These are phyloP conservation scores for Monilinia aucupariae DNA, from an alignment of 2,329 filamentous ascomycete genomes.

Conservation along the genomic window DNA sequence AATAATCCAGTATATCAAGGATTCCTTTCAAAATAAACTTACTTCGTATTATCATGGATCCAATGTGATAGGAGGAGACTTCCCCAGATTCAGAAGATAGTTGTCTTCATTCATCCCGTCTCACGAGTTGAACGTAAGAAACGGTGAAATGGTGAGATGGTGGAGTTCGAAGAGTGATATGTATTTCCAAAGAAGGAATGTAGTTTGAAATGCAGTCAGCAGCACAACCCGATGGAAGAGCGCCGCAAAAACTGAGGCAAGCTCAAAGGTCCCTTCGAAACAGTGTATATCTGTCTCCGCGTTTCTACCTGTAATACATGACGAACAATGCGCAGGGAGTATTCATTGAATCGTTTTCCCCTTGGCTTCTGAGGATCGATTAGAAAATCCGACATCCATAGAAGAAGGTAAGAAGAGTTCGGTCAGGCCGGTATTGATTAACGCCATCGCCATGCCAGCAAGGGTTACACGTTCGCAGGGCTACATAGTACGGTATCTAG, in stretches of 20 bases:
- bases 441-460: background rate
- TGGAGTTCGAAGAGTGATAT: background rate
- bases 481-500: background rate
- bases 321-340: background rate
- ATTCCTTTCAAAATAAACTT: background rate
- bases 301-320: slow-evolving; percentile 1
- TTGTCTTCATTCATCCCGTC: background rate
- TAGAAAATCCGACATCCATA: background rate
- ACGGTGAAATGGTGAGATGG: background rate
- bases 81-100: background rate
- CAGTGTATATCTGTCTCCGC: background rate
- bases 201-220: slow-evolving; percentile 4
- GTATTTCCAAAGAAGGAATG: background rate
- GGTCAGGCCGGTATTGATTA: background rate
- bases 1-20: background rate
- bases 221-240: background rate
- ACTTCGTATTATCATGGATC: background rate
- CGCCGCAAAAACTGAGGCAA: background rate
- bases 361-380: background rate
- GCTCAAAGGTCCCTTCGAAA: slow-evolving; percentile 6
- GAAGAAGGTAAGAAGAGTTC: background rate
- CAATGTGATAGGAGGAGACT: background rate
- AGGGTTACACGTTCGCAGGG: background rate
- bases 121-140: background rate
- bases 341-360: background rate